Conservation (phyloP, 768 basidiomycete genomes). For the Scleroderma bovista region DNA sequence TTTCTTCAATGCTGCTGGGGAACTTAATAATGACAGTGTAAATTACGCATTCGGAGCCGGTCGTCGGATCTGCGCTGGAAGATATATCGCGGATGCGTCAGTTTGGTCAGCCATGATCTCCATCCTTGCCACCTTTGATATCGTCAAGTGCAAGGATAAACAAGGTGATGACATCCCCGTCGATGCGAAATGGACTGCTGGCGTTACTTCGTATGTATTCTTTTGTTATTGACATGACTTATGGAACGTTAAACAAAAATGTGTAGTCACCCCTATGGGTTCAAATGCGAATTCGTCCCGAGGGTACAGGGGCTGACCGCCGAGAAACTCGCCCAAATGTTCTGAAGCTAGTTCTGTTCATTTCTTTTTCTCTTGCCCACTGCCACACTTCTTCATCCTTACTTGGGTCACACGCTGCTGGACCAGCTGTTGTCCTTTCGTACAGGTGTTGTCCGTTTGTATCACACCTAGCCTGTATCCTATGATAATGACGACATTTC, state of each 20-base stretch:
- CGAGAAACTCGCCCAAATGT: conserved; percentile 14
- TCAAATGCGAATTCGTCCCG: conserved; percentile 22
- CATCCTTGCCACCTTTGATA: conserved; percentile 31
- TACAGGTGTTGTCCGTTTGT: background rate
- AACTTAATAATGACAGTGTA: conserved; percentile 26
- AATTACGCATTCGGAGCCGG: conserved; percentile 33
- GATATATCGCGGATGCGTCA: conserved; percentile 37
- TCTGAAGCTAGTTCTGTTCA: conserved; percentile 6
- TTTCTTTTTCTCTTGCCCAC: background rate
- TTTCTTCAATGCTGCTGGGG: conserved; percentile 20
- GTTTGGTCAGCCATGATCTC: conserved; percentile 31
- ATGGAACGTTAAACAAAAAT: background rate
- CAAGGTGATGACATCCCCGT: conserved; percentile 19
- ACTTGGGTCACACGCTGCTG: background rate
- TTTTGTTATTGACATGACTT: no score
- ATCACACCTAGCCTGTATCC: background rate
- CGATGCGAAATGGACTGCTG: conserved; percentile 18
- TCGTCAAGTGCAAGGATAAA: conserved; percentile 24
- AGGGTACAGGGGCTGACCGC: conserved; percentile 14
- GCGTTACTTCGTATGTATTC: conserved; percentile 22
- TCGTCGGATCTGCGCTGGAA: conserved; percentile 36
- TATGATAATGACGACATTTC: background rate
- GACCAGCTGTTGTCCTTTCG: background rate
- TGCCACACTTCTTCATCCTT: background rate
- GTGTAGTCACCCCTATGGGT: conserved; percentile 18